A percentile compares a stretch with the other conserved stretches of the same genome.
Evolutionary conservation across 495 filamentous ascomycete genomes (phyloP).

Genomic region (Podospora pseudocomata): DNA sequence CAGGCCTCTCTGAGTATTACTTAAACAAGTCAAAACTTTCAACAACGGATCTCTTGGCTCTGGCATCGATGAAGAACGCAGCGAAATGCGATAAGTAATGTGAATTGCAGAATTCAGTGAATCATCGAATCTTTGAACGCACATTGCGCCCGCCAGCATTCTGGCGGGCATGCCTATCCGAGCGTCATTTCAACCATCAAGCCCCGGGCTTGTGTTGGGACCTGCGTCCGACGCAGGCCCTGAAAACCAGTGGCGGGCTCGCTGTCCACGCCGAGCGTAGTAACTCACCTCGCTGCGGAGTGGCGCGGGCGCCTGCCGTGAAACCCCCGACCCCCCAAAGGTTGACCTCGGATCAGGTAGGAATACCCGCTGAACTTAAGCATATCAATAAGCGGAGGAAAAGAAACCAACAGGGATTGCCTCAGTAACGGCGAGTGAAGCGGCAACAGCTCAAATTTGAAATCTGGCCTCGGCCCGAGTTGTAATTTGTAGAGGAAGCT

Average conservation of each 20-base stretch:
- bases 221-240: too few relatives aligned
- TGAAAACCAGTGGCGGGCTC: too few relatives aligned
- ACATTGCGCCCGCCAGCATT: conserved; percentile 57
- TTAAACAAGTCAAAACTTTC: conserved; percentile 59
- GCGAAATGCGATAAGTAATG: conserved; percentile 72
- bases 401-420: conserved; percentile 72
- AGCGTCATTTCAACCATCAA: conserved; percentile 35
- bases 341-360: conserved; percentile 22
- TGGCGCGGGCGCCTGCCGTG: conserved; percentile 32
- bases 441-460: conserved; percentile 70
- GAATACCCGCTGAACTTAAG: conserved; percentile 71
- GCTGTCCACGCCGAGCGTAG: conserved; percentile 53
- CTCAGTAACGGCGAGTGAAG: conserved; percentile 68
- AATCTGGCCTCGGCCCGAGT: conserved; percentile 60
- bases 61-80: conserved; percentile 70
- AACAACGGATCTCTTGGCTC: conserved; percentile 71
- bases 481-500: conserved; percentile 67
- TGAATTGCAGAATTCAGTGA: conserved; percentile 72
- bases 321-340: background rate
- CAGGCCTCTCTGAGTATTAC: conserved; percentile 36
- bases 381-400: conserved; percentile 74
- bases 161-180: conserved; percentile 53
- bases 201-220: conserved; percentile 30
- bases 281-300: conserved; percentile 61
- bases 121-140: conserved; percentile 72